phyloP scores from a whole-genome alignment of 352 stramenopile genomes.

The Pythium monospermum region DNA sequence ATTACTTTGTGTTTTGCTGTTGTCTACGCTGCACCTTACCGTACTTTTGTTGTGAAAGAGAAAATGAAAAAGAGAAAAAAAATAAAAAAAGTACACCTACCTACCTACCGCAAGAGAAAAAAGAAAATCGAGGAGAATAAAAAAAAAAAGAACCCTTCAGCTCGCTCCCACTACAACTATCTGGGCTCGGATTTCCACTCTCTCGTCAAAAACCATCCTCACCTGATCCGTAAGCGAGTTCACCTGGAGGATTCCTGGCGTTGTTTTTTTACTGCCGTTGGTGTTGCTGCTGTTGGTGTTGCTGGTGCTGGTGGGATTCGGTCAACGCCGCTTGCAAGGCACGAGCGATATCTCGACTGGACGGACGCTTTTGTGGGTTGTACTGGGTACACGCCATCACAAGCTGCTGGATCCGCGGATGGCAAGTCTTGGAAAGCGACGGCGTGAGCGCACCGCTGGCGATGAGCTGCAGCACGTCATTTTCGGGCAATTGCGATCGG shows the following conservation, averaged over 20 bases:
- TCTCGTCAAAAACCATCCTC: too few species aligned
- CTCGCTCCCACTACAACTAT: too few species aligned
- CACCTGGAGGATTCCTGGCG: too few species aligned
- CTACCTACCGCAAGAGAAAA: too few species aligned
- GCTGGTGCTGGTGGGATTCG: constrained; percentile 1
- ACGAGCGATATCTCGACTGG: constrained; percentile 17
- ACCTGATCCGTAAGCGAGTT: too few species aligned
- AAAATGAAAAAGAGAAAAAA: neutral
- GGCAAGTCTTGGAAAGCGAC: constrained; percentile 46
- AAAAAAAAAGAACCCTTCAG: too few species aligned
- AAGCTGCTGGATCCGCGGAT: constrained; percentile 42
- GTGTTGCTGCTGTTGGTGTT: neutral
- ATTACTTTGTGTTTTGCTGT: constrained; percentile 3
- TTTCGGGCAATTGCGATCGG: constrained; percentile 42
- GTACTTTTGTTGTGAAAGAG: neutral
- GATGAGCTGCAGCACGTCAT: constrained; percentile 65
- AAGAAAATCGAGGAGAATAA: too few species aligned
- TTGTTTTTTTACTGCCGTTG: neutral
- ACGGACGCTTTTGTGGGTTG: constrained; percentile 27
- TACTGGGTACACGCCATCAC: constrained; percentile 29
- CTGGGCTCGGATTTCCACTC: too few species aligned
- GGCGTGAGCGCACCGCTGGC: constrained; percentile 49
- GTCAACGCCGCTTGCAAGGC: constrained; percentile 11
- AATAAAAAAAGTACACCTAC: neutral
- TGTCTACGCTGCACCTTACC: constrained; percentile 11